These are phyloP conservation scores for Lentinula boryana DNA, from an alignment of 768 basidiomycete species.

Conservation along the genomic window DNA sequence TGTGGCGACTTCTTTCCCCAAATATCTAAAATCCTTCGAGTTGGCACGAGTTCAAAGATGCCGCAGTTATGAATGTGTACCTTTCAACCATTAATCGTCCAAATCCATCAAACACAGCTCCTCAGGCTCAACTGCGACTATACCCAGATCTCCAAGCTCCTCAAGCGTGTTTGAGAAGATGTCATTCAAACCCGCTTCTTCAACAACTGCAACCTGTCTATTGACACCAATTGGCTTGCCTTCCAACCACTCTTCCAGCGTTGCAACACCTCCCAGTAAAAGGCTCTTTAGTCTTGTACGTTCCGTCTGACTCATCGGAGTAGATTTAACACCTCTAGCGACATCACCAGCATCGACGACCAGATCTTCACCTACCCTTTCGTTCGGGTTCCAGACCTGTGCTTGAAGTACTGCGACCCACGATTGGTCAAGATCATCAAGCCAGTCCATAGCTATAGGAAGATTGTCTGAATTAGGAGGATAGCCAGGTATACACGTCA, in stretches of 20 bases:
- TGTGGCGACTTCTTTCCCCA: too few species aligned
- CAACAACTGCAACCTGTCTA: conserved; percentile 30
- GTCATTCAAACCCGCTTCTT: conserved; percentile 59
- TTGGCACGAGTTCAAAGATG: too few species aligned
- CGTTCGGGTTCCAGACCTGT: conserved; percentile 60
- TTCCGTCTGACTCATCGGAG: conserved; percentile 64
- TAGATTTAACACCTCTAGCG: conserved; percentile 26
- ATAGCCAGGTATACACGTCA: conserved; percentile 60
- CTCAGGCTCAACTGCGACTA: conserved; percentile 1
- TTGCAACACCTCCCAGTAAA: conserved; percentile 50
- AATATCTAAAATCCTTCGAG: too few species aligned
- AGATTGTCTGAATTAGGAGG: conserved; percentile 37
- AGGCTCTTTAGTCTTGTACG: conserved; percentile 64
- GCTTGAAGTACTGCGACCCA: conserved; percentile 63
- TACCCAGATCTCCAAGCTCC: conserved; percentile 38
- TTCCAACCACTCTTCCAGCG: conserved; percentile 65
- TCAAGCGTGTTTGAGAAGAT: conserved; percentile 58
- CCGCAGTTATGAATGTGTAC: not conserved
- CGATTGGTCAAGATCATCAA: conserved; percentile 69
- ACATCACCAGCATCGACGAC: conserved; percentile 31
- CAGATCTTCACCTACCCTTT: conserved; percentile 34
- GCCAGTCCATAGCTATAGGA: conserved; percentile 52
- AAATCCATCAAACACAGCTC: not conserved
- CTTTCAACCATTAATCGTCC: not conserved
- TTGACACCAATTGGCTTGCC: conserved; percentile 21